phyloP scores from a whole-genome alignment of 192 early-diverging fungal genomes.

The Helicostylum pulchrum region DNA sequence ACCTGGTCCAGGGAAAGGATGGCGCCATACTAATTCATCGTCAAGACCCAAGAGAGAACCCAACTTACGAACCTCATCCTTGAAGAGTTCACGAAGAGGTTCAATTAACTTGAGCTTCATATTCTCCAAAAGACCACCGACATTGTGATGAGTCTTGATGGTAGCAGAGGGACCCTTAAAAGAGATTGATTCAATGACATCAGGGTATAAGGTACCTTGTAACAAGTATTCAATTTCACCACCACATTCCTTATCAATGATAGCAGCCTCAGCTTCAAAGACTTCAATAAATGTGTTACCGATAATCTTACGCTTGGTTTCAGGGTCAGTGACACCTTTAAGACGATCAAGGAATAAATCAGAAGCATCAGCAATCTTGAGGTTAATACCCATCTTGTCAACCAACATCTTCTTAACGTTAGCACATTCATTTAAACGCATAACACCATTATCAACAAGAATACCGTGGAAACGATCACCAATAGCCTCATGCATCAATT shows the following conservation, averaged over 20 bases:
- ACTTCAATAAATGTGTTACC: conserved; percentile 99
- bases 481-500: conserved; percentile 95
- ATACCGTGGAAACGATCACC: conserved; percentile 98
- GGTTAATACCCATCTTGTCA: conserved; percentile 92
- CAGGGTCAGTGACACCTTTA: conserved; percentile 91
- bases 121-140: conserved; percentile 92
- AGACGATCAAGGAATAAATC: conserved; percentile 83
- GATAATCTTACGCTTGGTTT: conserved; percentile 98
- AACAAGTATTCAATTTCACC: conserved; percentile 93
- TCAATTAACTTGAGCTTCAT: conserved; percentile 99
- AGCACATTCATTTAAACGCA: conserved; percentile 95
- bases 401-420: conserved; percentile 79
- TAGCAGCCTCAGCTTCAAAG: conserved; percentile 89
- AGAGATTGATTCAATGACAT: conserved; percentile 97
- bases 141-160: conserved; percentile 99
- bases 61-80: conserved; percentile 96
- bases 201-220: conserved; percentile 97
- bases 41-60: conserved; percentile 85
- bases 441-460: conserved; percentile 97
- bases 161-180: conserved; percentile 99
- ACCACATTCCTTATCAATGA: conserved; percentile 81
- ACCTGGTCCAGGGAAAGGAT: conserved; percentile 99
- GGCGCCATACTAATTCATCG: conserved; percentile 96
- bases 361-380: conserved; percentile 86
- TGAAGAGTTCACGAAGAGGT: conserved; percentile 97